Percentiles rank a stretch among this genome's conserved stretches.
phyloP scores from a whole-genome alignment of 768 basidiomycete species.

The Termitomyces sp. region DNA sequence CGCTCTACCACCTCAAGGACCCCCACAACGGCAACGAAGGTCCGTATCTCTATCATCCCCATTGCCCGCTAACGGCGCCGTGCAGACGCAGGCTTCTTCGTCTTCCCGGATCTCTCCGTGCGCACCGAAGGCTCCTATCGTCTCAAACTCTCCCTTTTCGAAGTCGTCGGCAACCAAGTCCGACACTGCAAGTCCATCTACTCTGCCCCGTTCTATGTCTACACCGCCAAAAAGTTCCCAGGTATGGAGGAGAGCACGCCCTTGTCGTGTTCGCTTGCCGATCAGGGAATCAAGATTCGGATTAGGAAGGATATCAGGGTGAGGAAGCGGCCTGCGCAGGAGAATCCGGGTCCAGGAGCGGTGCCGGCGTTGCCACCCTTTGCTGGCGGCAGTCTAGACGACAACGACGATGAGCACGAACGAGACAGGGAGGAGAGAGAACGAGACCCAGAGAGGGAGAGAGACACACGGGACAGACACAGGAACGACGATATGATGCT shows the following conservation, averaged over 20 bases:
- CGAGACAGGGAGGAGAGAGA: neutral
- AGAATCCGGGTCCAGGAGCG: conserved; percentile 17
- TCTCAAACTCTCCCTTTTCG: conserved; percentile 68
- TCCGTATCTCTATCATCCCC: conserved; percentile 7
- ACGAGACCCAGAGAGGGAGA: conserved; percentile 1
- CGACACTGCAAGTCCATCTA: conserved; percentile 89
- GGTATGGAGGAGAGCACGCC: conserved; percentile 95
- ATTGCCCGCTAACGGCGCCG: neutral
- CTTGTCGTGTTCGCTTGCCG: conserved; percentile 86
- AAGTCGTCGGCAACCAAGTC: conserved; percentile 86
- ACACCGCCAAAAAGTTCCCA: conserved; percentile 94
- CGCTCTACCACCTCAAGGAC: conserved; percentile 87
- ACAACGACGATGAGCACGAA: neutral
- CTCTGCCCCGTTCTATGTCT: conserved; percentile 88
- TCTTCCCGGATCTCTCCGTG: conserved; percentile 92
- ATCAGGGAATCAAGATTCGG: conserved; percentile 93
- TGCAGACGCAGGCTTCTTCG: conserved; percentile 88
- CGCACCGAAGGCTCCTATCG: conserved; percentile 90
- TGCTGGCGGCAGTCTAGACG: conserved; percentile 6
- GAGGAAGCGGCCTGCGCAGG: conserved; percentile 57
- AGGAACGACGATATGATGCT: neutral
- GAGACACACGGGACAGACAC: neutral
- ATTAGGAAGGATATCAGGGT: conserved; percentile 90
- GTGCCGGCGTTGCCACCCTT: conserved; percentile 19
- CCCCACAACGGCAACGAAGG: conserved; percentile 46